Evolutionary conservation across 164 flowering plant genomes (phyloP).

Genomic region (Malania oleifera): DNA sequence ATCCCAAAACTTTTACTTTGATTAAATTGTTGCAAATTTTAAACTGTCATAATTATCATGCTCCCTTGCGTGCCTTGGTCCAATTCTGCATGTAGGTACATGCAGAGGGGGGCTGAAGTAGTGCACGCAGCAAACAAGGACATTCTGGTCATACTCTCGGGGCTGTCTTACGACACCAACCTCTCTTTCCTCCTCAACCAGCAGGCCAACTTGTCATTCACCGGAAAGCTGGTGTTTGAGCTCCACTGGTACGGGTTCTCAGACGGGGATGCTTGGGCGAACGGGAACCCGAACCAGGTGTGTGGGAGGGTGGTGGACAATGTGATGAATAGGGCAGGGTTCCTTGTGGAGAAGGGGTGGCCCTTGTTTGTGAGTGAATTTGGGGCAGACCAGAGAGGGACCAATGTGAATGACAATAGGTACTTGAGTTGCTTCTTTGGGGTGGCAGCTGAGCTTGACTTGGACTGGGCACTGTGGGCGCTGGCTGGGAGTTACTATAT

Average conservation of each 20-base stretch:
- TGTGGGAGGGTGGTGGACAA: slow-evolving; percentile 1
- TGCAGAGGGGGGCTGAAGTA: slow-evolving; percentile 16
- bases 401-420: slow-evolving; percentile 5
- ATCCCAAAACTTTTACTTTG: too few species aligned
- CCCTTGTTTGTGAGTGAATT: slow-evolving; percentile 22
- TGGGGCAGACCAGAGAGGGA: slow-evolving; percentile 12
- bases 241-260: slow-evolving; percentile 19
- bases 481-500: slow-evolving; percentile 17
- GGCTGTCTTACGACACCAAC: slow-evolving; percentile 15
- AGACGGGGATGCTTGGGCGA: slow-evolving; percentile 3
- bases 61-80: too few species aligned
- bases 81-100: too few species aligned
- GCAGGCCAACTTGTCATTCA: slow-evolving; percentile 6
- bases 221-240: slow-evolving; percentile 21
- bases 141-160: slow-evolving; percentile 20
- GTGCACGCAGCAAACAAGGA: slow-evolving; percentile 21
- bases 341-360: background rate
- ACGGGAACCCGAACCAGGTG: background rate
- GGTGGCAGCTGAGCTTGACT: slow-evolving; percentile 11
- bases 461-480: slow-evolving; percentile 26
- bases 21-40: too few species aligned
- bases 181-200: slow-evolving; percentile 8
- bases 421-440: slow-evolving; percentile 17
- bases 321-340: background rate
- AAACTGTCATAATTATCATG: too few species aligned